Evolutionary conservation across 257 asterid genomes (phyloP).

Genomic region (Solanum pinnatisectum): DNA sequence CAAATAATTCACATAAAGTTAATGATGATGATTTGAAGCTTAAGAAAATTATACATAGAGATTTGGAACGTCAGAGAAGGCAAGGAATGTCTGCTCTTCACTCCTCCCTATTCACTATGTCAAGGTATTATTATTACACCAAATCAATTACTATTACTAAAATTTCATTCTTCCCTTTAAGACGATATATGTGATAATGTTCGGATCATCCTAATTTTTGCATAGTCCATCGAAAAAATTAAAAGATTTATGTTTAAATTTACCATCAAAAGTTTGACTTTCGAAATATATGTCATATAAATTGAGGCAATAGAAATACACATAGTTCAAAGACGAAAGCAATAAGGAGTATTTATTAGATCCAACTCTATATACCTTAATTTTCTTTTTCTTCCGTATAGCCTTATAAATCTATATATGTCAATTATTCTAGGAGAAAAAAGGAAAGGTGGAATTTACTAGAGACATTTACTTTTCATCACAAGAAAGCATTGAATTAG

Average conservation of each 20-base stretch:
- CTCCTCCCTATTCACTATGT: conserved; percentile 4
- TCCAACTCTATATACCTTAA: background rate
- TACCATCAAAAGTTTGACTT: background rate
- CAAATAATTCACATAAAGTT: background rate
- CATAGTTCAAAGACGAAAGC: background rate
- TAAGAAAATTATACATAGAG: conserved; percentile 20
- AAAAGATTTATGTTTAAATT: too few relatives aligned
- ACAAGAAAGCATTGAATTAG: background rate
- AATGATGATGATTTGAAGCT: background rate
- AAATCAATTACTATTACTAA: too few relatives aligned
- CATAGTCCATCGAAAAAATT: too few relatives aligned
- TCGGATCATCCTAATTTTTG: too few relatives aligned
- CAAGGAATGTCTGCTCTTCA: conserved; percentile 18
- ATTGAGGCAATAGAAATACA: background rate
- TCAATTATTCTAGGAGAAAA: background rate
- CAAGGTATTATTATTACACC: conserved; percentile 2
- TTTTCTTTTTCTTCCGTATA: background rate
- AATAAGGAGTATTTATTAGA: background rate
- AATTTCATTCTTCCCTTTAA: too few relatives aligned
- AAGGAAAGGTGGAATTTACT: background rate
- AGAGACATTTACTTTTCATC: background rate
- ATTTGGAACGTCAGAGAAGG: conserved; percentile 22
- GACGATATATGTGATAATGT: too few relatives aligned
- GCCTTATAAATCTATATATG: background rate
- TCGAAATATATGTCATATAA: too few relatives aligned